Evolutionary conservation across 805 yeast genomes (phyloP), one percentile per base, ranked within the genome.

Genomic region (Candida ponderosae): DNA sequence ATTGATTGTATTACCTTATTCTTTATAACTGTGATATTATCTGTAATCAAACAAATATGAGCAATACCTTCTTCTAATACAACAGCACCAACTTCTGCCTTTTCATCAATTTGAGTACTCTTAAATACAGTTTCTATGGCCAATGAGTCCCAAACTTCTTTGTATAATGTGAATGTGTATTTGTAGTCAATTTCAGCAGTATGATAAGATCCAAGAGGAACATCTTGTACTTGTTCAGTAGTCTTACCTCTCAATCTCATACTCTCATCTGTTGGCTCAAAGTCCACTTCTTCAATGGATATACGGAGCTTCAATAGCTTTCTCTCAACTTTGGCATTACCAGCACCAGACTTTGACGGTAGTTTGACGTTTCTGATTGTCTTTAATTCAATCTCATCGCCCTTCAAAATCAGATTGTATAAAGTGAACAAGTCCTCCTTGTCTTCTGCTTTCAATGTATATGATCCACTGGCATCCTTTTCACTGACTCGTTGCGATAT

Each of bases 31-130:
- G 97, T 90, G 79, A 90, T 82, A 39, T 81, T 82, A 33, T 89
- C 94, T 0, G 97, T 87, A 17, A 93, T 70, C 35, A 88, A 66
- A 59, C 98, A 90, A 18, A 90, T 64, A 58, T 90, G 96, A 3
- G 97, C 96, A 37, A 93, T 75, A 17, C 97, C 98, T 51, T 93
- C 97, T 59, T 90, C 88, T 50, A 93, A 60, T 0, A 89, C 95
- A 18, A 93, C 79, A 1, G 97, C 97, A 4, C 95, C 98, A 17
- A 90, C 74, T 50, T 90, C 97, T 0, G 96, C 95, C 53, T 79
- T 80, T 29, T 74, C 71, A 40, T 80, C 95, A 15, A 84, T 70
- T 18, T 84, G 76, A 34, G 87, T 76, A 2, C 95, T 76, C 34
- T 82, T 79, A 14, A 74, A 66, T 7, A 88, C 64, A 16, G 81